phyloP scores from a whole-genome alignment of 108 stramenopile genomes.

The Skeletonema marinoi region DNA sequence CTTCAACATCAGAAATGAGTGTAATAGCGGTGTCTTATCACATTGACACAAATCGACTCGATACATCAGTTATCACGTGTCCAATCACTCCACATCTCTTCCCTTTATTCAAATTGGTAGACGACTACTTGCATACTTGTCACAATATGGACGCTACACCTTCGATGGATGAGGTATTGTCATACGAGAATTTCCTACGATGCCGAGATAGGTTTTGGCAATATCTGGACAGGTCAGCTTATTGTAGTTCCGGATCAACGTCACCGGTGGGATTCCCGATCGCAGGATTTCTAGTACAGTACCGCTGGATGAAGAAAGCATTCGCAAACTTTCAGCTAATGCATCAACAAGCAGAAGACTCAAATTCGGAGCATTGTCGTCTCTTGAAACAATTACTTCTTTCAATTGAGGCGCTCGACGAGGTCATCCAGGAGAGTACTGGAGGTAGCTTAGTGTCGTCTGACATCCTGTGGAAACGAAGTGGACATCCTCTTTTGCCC shows the following conservation, averaged over 20 bases:
- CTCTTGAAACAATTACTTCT: conserved; percentile 29
- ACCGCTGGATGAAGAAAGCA: conserved; percentile 76
- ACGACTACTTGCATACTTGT: conserved; percentile 22
- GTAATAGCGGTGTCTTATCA: conserved; percentile 72
- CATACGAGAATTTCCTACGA: conserved; percentile 21
- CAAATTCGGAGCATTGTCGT: background rate
- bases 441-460: conserved; percentile 40
- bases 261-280: conserved; percentile 21
- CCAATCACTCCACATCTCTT: conserved; percentile 67
- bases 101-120: conserved; percentile 69
- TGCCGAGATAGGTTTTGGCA: conserved; percentile 75
- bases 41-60: conserved; percentile 53
- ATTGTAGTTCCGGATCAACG: conserved; percentile 18
- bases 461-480: conserved; percentile 71
- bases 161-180: background rate
- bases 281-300: conserved; percentile 78
- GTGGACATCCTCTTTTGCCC: conserved; percentile 75
- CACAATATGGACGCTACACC: background rate
- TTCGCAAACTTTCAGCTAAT: conserved; percentile 14
- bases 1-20: conserved; percentile 25
- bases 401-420: conserved; percentile 55
- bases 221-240: conserved; percentile 41
- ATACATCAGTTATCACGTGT: conserved; percentile 58
- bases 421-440: conserved; percentile 48
- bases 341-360: background rate